These are phyloP conservation scores for Suillus ampliporus DNA, from an alignment of 768 basidiomycete genomes.

Conservation along the genomic window DNA sequence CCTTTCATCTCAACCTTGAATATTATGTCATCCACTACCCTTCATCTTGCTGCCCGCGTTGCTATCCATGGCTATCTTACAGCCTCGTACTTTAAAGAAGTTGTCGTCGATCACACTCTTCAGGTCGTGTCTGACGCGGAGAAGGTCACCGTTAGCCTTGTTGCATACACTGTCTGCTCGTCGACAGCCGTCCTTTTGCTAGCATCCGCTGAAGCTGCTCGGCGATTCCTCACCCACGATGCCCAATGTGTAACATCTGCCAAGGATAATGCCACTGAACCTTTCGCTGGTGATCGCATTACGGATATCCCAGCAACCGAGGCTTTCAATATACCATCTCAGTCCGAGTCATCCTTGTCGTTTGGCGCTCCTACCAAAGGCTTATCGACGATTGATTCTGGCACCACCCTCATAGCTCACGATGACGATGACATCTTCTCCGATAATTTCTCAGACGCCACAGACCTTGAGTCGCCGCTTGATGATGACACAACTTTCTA, in stretches of 20 bases:
- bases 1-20: not conserved
- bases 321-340: not conserved
- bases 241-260: not conserved
- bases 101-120: not conserved
- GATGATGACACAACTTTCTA: not conserved
- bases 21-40: not conserved
- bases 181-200: not conserved
- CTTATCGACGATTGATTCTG: not conserved
- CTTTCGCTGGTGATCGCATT: not conserved
- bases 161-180: conserved; percentile 1
- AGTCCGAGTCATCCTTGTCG: not conserved
- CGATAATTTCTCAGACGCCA: not conserved
- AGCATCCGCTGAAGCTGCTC: not conserved
- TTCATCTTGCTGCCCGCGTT: not conserved
- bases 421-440: not conserved
- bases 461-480: not conserved
- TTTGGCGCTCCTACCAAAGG: not conserved
- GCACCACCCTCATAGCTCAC: not conserved
- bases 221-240: not conserved
- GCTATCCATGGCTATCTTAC: conserved; percentile 1
- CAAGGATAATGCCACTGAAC: not conserved
- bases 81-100: not conserved
- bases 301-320: not conserved
- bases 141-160: not conserved
- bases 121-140: not conserved